A percentile compares a stretch with the other conserved stretches of the same genome.
Evolutionary conservation across 2,329 filamentous ascomycete species (phyloP).

Genomic region (Colletotrichum sp.): DNA sequence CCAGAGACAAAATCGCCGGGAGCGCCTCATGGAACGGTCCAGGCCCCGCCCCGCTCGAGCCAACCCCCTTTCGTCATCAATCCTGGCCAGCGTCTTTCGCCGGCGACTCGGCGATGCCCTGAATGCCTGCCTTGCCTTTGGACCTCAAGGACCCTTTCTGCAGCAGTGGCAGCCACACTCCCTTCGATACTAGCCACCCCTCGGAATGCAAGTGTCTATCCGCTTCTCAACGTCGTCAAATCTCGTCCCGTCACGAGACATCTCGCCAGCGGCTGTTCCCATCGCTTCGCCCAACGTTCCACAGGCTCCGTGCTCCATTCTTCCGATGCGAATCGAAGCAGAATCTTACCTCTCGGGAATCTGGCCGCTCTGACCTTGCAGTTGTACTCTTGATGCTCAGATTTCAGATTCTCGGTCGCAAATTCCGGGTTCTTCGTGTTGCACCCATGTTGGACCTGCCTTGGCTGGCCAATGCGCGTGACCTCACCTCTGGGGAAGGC

Average conservation of each 20-base stretch:
- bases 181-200: not conserved
- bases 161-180: conserved; percentile 6
- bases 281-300: not conserved
- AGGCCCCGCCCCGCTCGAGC: not conserved
- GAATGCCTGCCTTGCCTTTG: not conserved
- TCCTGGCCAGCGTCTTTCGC: not conserved
- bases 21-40: not conserved
- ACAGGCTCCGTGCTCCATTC: not conserved
- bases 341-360: not conserved
- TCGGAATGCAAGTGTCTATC: not conserved
- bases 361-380: not conserved
- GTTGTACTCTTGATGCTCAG: not conserved
- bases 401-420: not conserved
- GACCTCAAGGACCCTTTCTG: not conserved
- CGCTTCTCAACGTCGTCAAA: not conserved
- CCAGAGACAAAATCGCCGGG: not conserved
- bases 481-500: not conserved
- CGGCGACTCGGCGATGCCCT: not conserved
- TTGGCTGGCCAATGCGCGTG: not conserved
- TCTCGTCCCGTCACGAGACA: not conserved
- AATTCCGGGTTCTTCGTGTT: not conserved
- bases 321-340: not conserved
- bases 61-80: conserved; percentile 2
- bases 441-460: not conserved
- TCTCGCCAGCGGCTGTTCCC: not conserved